phyloP scores from a whole-genome alignment of 1,284 basidiomycete species.

The Vanrija pseudolonga region DNA sequence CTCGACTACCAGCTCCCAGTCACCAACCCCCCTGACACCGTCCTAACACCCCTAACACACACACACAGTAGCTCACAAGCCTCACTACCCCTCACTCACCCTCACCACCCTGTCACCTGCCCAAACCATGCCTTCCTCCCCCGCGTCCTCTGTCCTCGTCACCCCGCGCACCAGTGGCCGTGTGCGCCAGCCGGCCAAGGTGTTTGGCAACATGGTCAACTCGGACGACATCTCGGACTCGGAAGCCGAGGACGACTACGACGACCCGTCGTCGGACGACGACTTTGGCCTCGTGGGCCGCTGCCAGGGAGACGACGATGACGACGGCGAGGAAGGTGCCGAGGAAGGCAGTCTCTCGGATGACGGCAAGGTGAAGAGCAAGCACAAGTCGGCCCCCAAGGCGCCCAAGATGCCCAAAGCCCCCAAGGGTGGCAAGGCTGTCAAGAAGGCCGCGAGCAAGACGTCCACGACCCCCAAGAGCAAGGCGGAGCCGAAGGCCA shows the following conservation, averaged over 20 bases:
- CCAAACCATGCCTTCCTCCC: neutral
- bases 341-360: slow-evolving; percentile 15
- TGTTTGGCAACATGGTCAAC: slow-evolving; percentile 1
- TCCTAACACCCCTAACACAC: too few relatives aligned
- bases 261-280: slow-evolving; percentile 59
- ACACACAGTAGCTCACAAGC: too few relatives aligned
- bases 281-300: slow-evolving; percentile 14
- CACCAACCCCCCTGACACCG: too few relatives aligned
- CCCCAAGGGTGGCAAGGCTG: neutral
- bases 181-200: neutral
- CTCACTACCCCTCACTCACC: neutral
- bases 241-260: neutral
- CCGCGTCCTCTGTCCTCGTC: neutral
- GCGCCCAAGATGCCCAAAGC: neutral
- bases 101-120: neutral
- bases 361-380: slow-evolving; percentile 11
- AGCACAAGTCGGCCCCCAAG: neutral
- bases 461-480: slow-evolving; percentile 3
- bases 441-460: neutral
- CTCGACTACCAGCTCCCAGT: too few relatives aligned
- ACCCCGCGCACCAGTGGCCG: neutral
- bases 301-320: slow-evolving; percentile 8
- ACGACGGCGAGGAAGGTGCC: slow-evolving; percentile 18
- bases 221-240: neutral
- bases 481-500: neutral